A percentile compares a stretch with the other conserved stretches of the same genome.
Conservation (phyloP, 352 stramenopile genomes). For the Phytophthora vignae region DNA sequence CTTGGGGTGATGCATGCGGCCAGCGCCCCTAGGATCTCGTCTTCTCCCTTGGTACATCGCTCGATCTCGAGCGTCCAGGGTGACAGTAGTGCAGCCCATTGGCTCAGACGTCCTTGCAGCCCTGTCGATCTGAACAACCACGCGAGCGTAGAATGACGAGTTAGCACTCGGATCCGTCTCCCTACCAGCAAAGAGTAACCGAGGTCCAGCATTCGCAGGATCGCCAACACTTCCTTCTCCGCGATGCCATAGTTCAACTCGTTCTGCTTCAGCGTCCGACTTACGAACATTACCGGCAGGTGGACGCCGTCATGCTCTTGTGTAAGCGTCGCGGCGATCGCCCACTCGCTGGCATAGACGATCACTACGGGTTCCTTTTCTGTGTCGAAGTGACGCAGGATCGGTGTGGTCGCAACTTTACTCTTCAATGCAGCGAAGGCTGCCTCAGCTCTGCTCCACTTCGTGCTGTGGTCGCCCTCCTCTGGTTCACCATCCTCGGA, state of each 20-base stretch:
- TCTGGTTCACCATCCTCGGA: too few species aligned
- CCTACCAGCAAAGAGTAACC: background rate
- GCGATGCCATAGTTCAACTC: background rate
- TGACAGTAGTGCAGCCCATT: constrained; percentile 6
- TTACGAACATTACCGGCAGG: background rate
- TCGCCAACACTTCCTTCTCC: background rate
- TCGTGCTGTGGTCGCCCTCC: too few species aligned
- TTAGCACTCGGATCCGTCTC: background rate
- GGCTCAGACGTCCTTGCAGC: background rate
- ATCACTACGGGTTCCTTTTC: background rate
- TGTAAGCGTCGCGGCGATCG: background rate
- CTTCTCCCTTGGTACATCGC: constrained; percentile 13
- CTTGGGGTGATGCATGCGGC: background rate
- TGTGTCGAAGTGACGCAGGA: background rate
- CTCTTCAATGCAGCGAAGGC: background rate
- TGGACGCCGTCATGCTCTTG: background rate
- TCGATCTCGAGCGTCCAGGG: background rate
- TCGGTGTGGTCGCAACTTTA: background rate
- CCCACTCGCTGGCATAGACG: background rate
- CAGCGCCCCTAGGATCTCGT: constrained; percentile 11
- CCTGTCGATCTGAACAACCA: constrained; percentile 3
- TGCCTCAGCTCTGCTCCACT: too few species aligned
- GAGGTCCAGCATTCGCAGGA: background rate
- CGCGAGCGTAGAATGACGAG: constrained; percentile 2
- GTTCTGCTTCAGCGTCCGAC: background rate